Evolutionary conservation across 1,139 yeast species (phyloP), one percentile per base, ranked within the genome.

Genomic region (Taphrina populina): DNA sequence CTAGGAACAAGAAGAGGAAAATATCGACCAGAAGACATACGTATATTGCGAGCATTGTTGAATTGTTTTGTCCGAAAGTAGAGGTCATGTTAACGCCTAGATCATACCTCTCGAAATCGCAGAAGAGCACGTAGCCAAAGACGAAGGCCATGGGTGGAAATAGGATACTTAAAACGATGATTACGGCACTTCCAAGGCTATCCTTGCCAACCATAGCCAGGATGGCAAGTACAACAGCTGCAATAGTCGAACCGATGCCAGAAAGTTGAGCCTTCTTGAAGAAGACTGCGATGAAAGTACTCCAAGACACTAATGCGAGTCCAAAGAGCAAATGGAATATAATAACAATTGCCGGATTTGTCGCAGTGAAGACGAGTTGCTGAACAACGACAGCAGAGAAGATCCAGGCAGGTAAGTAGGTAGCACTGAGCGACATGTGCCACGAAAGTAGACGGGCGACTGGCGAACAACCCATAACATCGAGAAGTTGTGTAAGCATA

Each of bases 81-180:
- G 34, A 35, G 10, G 33, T 20, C 41, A 45, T 35, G 24, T 24
- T 20, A 8, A 35, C 41, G 17, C 21, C 54, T 5, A 24, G 30
- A 7, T 29, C 35, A 17, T 47, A 29, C 4, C 54, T 45, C 54
- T 47, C 54, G n/a, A 30, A 36, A 27, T 39, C 11, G 35, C 43
- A 29, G 17, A 47, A 36, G 29, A 39, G 4, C n/a, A 51, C 66
- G 21, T 68, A 54, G 57, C 65, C 69, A 53, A 64, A 69, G 20
- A 68, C 61, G 56, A 68, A 70, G 57, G 66, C 67, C 65, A 68
- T 65, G 2, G 72, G 72, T 10, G 73, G 72, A 59, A 70, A 70
- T 10, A 70, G 45, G 45, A 66, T 64, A 2, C 71, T 65, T 24
- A 70, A 59, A 1, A 63, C 66, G 45, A 68, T 67, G 17, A 30